Evolutionary conservation across 1,284 basidiomycete genomes (phyloP), one percentile per base, ranked within the genome.

Genomic region (Psilocybe mexicana): DNA sequence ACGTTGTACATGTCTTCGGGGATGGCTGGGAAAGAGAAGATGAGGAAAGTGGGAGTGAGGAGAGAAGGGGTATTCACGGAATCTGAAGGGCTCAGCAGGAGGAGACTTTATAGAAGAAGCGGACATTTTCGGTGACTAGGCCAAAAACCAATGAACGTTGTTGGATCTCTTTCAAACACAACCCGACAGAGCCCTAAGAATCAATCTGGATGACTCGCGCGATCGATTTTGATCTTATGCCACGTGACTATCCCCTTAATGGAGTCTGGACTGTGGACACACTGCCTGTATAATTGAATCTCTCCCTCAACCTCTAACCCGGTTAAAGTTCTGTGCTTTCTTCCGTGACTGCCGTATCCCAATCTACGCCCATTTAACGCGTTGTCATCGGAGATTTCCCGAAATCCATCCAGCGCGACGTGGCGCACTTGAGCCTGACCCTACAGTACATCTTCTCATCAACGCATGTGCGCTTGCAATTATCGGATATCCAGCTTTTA

Each of bases 1-100:
- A 81, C 74, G 67, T 70, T 73, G 74, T 79, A 72, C 76, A 79
- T 78, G 65, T 76, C 74, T 54, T 71, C 67, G 30, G 70, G 72
- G 40, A 76, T 65, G 55, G 74, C 76, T 79, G 64, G 55, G 46
- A 52, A 54, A 63, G 54, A 46, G 51, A 54, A 36, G 40, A 44
- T 55, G 53, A 36, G 58, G 65, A 55, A 7, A 28, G 64, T 33
- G 55, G 48, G 51, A 53, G 55, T 24, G 53, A 46, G 28, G 35
- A 43, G 49, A 56, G 56, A 42, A 58, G 65, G 57, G 63, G 65
- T 54, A 63, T 61, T 62, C 73, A 79, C 76, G 69, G 61, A 78
- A 79, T 72, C 76, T 74, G 63, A 79, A 79, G 25, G 70, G 58
- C 12, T 57, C 61, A 56, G 47, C 26, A 23, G 59, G 14, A 28